Evolutionary conservation across 148 eudicot species (phyloP), one percentile per base, ranked within the genome.

Genomic region (Arbutus unedo): DNA sequence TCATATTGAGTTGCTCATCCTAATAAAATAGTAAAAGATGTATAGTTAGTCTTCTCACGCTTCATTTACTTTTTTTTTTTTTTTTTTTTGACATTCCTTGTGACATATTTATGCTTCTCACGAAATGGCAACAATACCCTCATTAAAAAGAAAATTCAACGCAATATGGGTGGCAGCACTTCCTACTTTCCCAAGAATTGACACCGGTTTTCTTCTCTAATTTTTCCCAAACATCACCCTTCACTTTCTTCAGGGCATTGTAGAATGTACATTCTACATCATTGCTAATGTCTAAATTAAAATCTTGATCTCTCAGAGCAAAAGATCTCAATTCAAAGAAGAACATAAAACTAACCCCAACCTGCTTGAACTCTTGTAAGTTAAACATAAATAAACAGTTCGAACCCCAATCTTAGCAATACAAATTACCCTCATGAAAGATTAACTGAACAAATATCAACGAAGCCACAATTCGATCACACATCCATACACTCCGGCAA

Each of bases 51-150:
- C 75, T 71, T 15, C 1, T 41, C 9, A 16, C 4, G 1, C 11
- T 71, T 44, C 74, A 10, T 68, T 71, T 71, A 71, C 18, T 70
- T 15, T 71, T 54, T 74, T 31, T 74, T 73, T 74, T 31, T 74
- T 73, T 47, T 8, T 21, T 15, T 21, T 25, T 19, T 4, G 18
- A 53, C 44, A 16, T 21, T 53, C 60, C 60, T 13, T 10, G 19
- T 54, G 23, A 21, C 60, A 45, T 2, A 15, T 23, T 47, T 18
- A 14, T 51, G n/a, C 10, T 8, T 49, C 38, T 10, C 44, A 6
- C 5, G 1, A 6, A 51, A 64, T 23, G 48, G 8, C 2, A 50
- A 9, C 44, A 75, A 50, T n/a, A 57, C 13, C 6, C 6, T 77
- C 79, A 55, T 3, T 55, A 57, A 41, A 49, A 1, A 11, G 9